Percentiles rank a stretch among this genome's conserved stretches.
These are phyloP conservation scores for Dictyostelium capitatum DNA, from an alignment of 78 protist species.

Conservation along the genomic window DNA sequence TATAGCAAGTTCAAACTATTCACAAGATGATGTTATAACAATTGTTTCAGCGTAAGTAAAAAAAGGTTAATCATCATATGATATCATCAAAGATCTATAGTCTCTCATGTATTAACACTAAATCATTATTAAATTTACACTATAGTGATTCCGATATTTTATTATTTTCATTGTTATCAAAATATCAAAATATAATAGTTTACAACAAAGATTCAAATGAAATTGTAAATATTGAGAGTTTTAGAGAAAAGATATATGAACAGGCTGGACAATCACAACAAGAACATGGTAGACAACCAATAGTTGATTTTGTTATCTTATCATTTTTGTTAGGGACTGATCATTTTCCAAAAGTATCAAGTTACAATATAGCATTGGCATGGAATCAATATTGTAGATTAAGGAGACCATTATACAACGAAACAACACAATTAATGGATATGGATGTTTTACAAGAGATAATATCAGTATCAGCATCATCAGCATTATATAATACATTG, in stretches of 20 bases:
- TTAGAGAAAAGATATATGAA: not conserved
- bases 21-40: not conserved
- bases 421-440: not conserved
- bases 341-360: slow-evolving; percentile 10
- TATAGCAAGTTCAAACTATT: slow-evolving; percentile 1
- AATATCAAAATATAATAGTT: not conserved
- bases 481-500: not conserved
- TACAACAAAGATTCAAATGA: not conserved
- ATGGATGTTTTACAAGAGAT: not conserved
- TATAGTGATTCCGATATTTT: slow-evolving; percentile 21
- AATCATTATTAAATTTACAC: not conserved
- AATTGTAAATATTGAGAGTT: not conserved
- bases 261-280: not conserved
- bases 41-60: slow-evolving; percentile 20
- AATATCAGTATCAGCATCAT: not conserved
- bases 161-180: slow-evolving; percentile 9
- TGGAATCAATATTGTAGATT: slow-evolving; percentile 13
- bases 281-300: not conserved
- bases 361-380: not conserved
- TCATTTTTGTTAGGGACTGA: slow-evolving; percentile 10
- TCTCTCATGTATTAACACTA: not conserved
- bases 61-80: not conserved
- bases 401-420: not conserved
- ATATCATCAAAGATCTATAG: not conserved
- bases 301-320: slow-evolving; percentile 12